Evolutionary conservation across 306 rosid species (phyloP).

Genomic region (Casuarina equisetifolia): DNA sequence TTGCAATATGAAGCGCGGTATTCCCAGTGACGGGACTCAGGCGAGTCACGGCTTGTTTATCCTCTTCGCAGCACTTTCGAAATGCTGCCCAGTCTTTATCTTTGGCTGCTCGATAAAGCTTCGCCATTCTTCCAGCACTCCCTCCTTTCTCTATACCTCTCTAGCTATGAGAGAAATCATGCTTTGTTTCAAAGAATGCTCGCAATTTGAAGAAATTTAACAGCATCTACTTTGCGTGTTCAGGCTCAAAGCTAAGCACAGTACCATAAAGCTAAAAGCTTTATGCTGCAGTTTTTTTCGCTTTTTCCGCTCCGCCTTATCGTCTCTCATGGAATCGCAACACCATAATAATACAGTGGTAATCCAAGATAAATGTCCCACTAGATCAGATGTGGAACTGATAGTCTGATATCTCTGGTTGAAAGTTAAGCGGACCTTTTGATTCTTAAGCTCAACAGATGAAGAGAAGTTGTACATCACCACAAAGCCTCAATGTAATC

Average conservation of each 20-base stretch:
- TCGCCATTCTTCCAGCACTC: neutral
- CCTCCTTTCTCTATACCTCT: neutral
- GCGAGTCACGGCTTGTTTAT: neutral
- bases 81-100: neutral
- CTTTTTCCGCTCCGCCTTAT: neutral
- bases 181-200: too few species aligned
- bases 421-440: too few species aligned
- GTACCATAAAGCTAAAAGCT: neutral
- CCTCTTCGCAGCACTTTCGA: neutral
- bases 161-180: neutral
- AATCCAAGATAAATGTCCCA: neutral
- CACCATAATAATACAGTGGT: neutral
- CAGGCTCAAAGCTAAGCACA: neutral
- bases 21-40: neutral
- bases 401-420: neutral
- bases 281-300: neutral
- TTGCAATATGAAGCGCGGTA: conserved; percentile 19
- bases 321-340: neutral
- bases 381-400: neutral
- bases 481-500: neutral
- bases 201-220: neutral
- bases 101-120: conserved; percentile 5
- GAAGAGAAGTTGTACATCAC: neutral
- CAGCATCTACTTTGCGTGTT: too few species aligned
- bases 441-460: neutral